Conservation (phyloP, 2,329 filamentous ascomycete genomes). For the Dactylellina cionopaga region DNA sequence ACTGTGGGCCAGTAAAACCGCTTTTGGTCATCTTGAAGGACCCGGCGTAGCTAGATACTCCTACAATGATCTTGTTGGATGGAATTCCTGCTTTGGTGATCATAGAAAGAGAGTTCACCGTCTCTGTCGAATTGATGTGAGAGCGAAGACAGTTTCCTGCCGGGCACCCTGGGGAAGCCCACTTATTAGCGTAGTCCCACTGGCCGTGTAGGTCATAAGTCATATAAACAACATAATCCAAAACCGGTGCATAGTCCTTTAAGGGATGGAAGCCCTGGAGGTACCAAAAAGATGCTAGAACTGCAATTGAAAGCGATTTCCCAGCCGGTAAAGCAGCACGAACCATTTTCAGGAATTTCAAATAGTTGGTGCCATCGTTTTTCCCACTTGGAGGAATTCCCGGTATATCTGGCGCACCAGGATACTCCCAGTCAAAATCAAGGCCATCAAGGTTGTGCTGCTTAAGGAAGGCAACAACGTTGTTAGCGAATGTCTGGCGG, state of each 20-base stretch:
- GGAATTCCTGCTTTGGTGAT: slow-evolving; percentile 45
- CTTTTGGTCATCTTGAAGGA: slow-evolving; percentile 59
- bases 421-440: slow-evolving; percentile 65
- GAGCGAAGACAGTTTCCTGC: slow-evolving; percentile 50
- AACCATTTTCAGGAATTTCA: slow-evolving; percentile 54
- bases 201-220: slow-evolving; percentile 29
- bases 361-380: slow-evolving; percentile 58
- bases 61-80: slow-evolving; percentile 59
- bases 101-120: slow-evolving; percentile 52
- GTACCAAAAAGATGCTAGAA: slow-evolving; percentile 62
- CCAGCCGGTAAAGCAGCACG: slow-evolving; percentile 31
- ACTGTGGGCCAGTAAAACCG: slow-evolving; percentile 57
- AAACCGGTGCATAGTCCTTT: slow-evolving; percentile 56
- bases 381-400: slow-evolving; percentile 55
- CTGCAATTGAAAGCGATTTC: slow-evolving; percentile 60
- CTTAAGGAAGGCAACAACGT: slow-evolving; percentile 61
- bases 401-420: slow-evolving; percentile 56
- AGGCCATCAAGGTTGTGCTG: slow-evolving; percentile 63
- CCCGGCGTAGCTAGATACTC: slow-evolving; percentile 59
- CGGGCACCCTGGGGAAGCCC: slow-evolving; percentile 15
- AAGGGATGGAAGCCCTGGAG: slow-evolving; percentile 60
- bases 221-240: slow-evolving; percentile 59
- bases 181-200: slow-evolving; percentile 32
- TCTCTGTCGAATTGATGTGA: slow-evolving; percentile 55
- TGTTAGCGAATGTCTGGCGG: slow-evolving; percentile 60